These are phyloP conservation scores for Diplodia intermedia DNA, from an alignment of 2,329 filamentous ascomycete genomes.

Conservation along the genomic window DNA sequence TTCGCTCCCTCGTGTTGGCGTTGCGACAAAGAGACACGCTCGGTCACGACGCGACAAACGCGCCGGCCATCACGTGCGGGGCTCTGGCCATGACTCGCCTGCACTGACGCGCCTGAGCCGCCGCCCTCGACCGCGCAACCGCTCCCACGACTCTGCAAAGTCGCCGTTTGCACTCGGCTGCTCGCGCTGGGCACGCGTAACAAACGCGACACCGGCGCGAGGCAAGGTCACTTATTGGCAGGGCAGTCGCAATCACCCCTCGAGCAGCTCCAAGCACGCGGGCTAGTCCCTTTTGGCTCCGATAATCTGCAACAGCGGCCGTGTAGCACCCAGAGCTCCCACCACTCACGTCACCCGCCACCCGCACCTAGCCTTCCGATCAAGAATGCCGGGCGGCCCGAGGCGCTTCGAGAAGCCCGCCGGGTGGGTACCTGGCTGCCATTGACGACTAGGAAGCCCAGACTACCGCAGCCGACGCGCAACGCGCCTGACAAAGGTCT, in stretches of 20 bases:
- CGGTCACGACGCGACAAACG: constrained; percentile 8
- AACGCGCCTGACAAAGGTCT: too few species aligned
- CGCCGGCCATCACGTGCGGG: constrained; percentile 30
- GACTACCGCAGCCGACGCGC: not conserved
- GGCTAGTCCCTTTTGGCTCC: constrained; percentile 5
- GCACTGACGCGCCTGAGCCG: not conserved
- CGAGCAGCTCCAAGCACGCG: constrained; percentile 12
- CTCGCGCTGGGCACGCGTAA: constrained; percentile 5
- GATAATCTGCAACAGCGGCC: constrained; percentile 11
- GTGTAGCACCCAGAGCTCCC: constrained; percentile 11
- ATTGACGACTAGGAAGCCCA: not conserved
- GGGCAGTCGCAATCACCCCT: constrained; percentile 1
- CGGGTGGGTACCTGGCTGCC: not conserved
- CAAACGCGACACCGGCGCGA: constrained; percentile 17
- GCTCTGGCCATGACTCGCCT: constrained; percentile 6
- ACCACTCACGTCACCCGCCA: constrained; percentile 10
- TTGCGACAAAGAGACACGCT: constrained; percentile 27
- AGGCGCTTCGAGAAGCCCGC: not conserved
- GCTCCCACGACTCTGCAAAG: not conserved
- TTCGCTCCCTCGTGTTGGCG: constrained; percentile 26
- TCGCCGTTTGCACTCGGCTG: constrained; percentile 1
- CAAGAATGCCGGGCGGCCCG: constrained; percentile 7
- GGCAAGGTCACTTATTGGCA: constrained; percentile 17
- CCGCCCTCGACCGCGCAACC: not conserved
- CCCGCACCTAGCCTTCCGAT: not conserved